Evolutionary conservation across 352 stramenopile genomes (phyloP).

Genomic region (Phytophthora pistaciae): DNA sequence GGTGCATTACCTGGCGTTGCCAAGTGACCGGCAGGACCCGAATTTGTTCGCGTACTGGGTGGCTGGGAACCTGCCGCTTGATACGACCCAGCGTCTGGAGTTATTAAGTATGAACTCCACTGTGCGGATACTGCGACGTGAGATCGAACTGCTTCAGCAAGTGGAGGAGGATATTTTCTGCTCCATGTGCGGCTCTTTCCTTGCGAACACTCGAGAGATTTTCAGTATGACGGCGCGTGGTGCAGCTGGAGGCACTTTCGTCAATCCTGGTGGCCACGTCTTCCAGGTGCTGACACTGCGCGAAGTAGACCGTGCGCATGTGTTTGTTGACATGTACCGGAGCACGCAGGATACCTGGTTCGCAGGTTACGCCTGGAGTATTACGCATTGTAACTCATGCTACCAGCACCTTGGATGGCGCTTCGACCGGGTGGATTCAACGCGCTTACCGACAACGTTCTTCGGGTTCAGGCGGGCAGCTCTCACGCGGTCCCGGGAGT

Average conservation of each 20-base stretch:
- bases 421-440: constrained; percentile 60
- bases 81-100: constrained; percentile 63
- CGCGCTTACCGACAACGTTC: constrained; percentile 49
- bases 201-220: constrained; percentile 79
- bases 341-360: constrained; percentile 86
- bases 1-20: constrained; percentile 41
- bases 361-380: constrained; percentile 83
- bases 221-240: constrained; percentile 79
- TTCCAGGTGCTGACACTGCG: constrained; percentile 86
- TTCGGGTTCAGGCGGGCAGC: constrained; percentile 75
- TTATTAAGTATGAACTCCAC: constrained; percentile 70
- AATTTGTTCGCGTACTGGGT: constrained; percentile 87
- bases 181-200: constrained; percentile 62
- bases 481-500: constrained; percentile 40
- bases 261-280: constrained; percentile 81
- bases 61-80: constrained; percentile 72
- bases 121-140: constrained; percentile 61
- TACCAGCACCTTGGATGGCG: constrained; percentile 81
- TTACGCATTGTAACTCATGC: constrained; percentile 76
- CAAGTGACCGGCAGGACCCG: constrained; percentile 62
- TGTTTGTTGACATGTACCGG: constrained; percentile 54
- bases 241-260: constrained; percentile 71
- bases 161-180: constrained; percentile 78
- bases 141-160: constrained; percentile 66
- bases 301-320: constrained; percentile 48